Evolutionary conservation across 805 yeast genomes (phyloP).

Genomic region (Hermanozyma aechmeae): DNA sequence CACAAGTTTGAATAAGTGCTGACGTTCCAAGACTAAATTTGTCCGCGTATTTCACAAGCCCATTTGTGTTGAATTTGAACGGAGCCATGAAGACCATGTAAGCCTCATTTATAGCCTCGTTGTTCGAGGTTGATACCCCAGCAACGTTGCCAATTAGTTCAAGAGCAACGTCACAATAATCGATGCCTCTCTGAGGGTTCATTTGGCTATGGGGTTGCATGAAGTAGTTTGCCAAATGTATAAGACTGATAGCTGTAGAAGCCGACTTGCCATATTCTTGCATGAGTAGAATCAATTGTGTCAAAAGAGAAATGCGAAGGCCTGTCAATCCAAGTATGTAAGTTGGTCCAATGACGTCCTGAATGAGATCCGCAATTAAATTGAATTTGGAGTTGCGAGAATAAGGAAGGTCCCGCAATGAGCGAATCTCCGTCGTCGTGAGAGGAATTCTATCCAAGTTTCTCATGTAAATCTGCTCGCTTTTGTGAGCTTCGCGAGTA

Average conservation of each 20-base stretch:
- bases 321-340: conserved; percentile 14
- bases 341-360: conserved; percentile 27
- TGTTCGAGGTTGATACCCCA: conserved; percentile 23
- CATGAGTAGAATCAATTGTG: conserved; percentile 24
- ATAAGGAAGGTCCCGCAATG: conserved; percentile 12
- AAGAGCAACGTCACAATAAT: conserved; percentile 32
- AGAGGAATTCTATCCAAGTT: conserved; percentile 24
- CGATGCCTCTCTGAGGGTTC: conserved; percentile 29
- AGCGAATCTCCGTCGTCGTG: conserved; percentile 28
- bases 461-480: conserved; percentile 10
- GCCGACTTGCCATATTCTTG: conserved; percentile 31
- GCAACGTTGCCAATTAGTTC: conserved; percentile 23
- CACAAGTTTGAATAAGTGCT: conserved; percentile 1
- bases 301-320: conserved; percentile 21
- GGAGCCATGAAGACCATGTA: conserved; percentile 34
- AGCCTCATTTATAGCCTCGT: conserved; percentile 29
- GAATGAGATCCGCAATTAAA: conserved; percentile 31
- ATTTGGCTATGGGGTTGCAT: conserved; percentile 17
- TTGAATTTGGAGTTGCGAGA: conserved; percentile 17
- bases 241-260: conserved; percentile 27
- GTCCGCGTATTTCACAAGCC: conserved; percentile 19
- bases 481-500: conserved; percentile 15
- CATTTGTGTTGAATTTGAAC: conserved; percentile 29
- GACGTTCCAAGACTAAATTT: conserved; percentile 1
- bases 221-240: conserved; percentile 28